phyloP scores from a whole-genome alignment of 2,329 filamentous ascomycete species.

The Ceratocystis diversiconidia region DNA sequence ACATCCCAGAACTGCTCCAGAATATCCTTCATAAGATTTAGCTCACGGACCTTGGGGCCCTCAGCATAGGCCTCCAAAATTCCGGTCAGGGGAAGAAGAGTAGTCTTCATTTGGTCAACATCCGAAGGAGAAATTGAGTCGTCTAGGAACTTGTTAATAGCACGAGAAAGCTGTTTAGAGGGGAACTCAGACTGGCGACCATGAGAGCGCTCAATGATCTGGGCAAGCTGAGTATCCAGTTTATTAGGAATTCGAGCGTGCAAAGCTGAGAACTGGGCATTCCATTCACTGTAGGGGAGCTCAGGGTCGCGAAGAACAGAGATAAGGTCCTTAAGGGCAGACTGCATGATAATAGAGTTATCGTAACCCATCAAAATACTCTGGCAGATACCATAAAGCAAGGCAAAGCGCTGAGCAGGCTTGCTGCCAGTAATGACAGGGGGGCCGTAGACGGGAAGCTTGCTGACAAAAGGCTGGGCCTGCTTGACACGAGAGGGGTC shows the following conservation, averaged over 20 bases:
- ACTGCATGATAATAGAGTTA: constrained; percentile 90
- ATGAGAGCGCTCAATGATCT: constrained; percentile 74
- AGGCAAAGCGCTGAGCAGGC: constrained; percentile 71
- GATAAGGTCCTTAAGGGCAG: constrained; percentile 76
- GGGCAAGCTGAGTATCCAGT: constrained; percentile 66
- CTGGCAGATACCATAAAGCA: constrained; percentile 61
- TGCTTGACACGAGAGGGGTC: constrained; percentile 95
- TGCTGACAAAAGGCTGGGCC: constrained; percentile 81
- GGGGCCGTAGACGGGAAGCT: constrained; percentile 73
- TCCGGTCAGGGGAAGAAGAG: constrained; percentile 59
- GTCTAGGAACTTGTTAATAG: constrained; percentile 74
- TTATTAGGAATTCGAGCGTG: constrained; percentile 95
- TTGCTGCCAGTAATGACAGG: constrained; percentile 83
- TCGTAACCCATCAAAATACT: constrained; percentile 91
- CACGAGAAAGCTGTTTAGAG: constrained; percentile 71
- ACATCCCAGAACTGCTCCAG: constrained; percentile 69
- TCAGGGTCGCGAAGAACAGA: constrained; percentile 79
- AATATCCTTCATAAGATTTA: constrained; percentile 64
- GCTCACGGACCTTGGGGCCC: constrained; percentile 81
- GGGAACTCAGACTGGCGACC: constrained; percentile 76
- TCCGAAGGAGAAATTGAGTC: constrained; percentile 66
- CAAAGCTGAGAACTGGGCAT: constrained; percentile 87
- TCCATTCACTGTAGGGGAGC: constrained; percentile 92
- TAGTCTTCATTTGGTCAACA: constrained; percentile 55
- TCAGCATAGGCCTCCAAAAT: constrained; percentile 72